These are phyloP conservation scores for Salicornia ramosissima DNA, from an alignment of 148 eudicot species.

Conservation along the genomic window DNA sequence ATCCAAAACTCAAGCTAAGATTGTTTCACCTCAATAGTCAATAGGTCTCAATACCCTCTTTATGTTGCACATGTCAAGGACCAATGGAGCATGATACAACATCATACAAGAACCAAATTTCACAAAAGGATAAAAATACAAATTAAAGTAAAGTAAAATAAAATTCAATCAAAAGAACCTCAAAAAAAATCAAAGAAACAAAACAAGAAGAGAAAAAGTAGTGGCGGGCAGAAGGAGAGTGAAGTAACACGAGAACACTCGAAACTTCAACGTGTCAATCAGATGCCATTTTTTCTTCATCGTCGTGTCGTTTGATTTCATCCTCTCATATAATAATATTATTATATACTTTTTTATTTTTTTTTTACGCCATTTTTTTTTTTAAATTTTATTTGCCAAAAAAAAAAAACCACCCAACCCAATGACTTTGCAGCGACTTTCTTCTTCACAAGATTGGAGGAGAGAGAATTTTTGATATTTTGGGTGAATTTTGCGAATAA, in stretches of 20 bases:
- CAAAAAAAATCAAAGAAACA: background rate
- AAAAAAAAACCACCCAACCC: slow-evolving; percentile 8
- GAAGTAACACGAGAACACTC: slow-evolving; percentile 17
- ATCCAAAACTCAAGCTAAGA: too few species aligned
- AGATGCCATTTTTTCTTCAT: background rate
- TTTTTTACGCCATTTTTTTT: background rate
- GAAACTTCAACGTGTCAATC: slow-evolving; percentile 12
- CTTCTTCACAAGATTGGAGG: slow-evolving; percentile 10
- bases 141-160: too few species aligned
- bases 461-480: background rate
- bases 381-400: background rate
- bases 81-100: too few species aligned
- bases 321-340: background rate
- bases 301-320: slow-evolving; percentile 17
- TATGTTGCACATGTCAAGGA: too few species aligned
- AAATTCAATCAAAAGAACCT: too few species aligned
- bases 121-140: too few species aligned
- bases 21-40: too few species aligned
- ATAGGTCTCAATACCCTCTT: too few species aligned
- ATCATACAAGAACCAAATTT: background rate
- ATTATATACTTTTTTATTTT: background rate
- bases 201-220: background rate
- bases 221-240: slow-evolving; percentile 7
- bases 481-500: background rate
- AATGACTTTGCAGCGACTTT: slow-evolving; percentile 13